phyloP scores from a whole-genome alignment of 169 alveolate species.

The Theileria orientalis region DNA sequence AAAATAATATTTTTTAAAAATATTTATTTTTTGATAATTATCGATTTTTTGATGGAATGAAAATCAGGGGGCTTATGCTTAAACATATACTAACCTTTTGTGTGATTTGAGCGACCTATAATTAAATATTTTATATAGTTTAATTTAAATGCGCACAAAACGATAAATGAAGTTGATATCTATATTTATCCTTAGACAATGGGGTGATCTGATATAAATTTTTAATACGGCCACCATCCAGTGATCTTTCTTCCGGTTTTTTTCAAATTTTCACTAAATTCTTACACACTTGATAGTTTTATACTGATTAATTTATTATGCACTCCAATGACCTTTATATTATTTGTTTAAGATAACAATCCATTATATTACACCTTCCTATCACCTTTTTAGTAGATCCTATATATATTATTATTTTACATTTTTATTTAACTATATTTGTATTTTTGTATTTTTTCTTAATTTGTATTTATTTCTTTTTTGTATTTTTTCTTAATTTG shows the following conservation, averaged over 20 bases:
- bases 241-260: not conserved
- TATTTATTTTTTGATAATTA: too few relatives aligned
- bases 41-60: not conserved
- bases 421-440: too few relatives aligned
- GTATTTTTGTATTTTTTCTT: not conserved
- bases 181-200: slow-evolving; percentile 4
- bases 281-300: too few relatives aligned
- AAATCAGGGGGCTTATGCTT: not conserved
- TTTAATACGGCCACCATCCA: slow-evolving; percentile 5
- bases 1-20: too few relatives aligned
- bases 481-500: not conserved
- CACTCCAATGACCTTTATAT: too few relatives aligned
- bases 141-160: not conserved
- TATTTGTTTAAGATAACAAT: too few relatives aligned
- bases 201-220: not conserved
- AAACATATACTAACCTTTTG: not conserved
- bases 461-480: too few relatives aligned
- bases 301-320: not conserved
- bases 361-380: too few relatives aligned
- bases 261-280: not conserved
- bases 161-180: not conserved
- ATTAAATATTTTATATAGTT: too few relatives aligned
- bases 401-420: too few relatives aligned
- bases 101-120: not conserved
- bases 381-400: too few relatives aligned